phyloP scores from a whole-genome alignment of 2,329 filamentous ascomycete species.

The Chaetomiaceae sp. region DNA sequence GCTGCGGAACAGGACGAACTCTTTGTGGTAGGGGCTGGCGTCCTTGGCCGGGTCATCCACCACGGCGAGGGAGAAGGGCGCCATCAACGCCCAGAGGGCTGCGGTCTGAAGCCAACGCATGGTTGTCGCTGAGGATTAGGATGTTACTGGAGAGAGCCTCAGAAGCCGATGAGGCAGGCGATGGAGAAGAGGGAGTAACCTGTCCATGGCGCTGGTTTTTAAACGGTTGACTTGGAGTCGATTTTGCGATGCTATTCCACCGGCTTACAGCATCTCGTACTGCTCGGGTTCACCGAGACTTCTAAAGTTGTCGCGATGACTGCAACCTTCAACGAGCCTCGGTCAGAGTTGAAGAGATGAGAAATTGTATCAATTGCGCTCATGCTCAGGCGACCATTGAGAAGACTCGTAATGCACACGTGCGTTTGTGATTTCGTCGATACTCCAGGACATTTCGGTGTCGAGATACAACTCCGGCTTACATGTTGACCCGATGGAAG shows the following conservation, averaged over 20 bases:
- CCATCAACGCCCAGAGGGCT: constrained; percentile 5
- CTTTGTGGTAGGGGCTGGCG: constrained; percentile 18
- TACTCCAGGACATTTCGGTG: background rate
- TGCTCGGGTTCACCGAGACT: no score
- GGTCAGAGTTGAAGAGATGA: no score
- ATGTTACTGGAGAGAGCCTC: background rate
- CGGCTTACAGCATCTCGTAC: no score
- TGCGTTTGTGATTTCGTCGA: background rate
- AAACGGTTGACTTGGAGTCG: no score
- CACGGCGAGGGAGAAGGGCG: constrained; percentile 1
- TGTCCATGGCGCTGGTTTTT: no score
- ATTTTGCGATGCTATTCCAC: no score
- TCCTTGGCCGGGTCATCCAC: constrained; percentile 11
- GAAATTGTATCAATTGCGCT: no score
- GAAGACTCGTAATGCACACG: background rate
- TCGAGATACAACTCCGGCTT: background rate
- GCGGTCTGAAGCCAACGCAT: constrained; percentile 3
- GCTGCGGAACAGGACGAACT: constrained; percentile 28
- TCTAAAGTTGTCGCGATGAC: no score
- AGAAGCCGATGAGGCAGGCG: no score
- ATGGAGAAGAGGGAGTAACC: no score
- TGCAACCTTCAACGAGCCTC: no score
- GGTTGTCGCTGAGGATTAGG: background rate
- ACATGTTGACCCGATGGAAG: background rate
- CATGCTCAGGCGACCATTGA: background rate